These are phyloP conservation scores for Colletotrichum tofieldiae DNA, from an alignment of 2,329 filamentous ascomycete genomes.

Conservation along the genomic window DNA sequence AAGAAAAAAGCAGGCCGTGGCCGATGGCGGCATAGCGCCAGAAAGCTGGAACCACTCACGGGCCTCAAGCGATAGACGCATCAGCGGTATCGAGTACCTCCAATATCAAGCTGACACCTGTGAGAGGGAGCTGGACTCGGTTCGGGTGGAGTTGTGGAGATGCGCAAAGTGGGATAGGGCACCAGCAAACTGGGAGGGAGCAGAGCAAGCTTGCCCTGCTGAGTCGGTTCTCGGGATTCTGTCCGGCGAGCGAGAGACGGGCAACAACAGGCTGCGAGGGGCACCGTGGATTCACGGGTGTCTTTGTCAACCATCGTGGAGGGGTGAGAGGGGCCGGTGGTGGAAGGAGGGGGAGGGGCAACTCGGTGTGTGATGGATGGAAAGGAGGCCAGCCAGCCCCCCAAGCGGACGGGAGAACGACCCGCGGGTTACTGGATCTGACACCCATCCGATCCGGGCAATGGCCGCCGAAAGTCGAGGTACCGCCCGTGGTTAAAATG, in stretches of 20 bases:
- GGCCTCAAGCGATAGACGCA: not conserved
- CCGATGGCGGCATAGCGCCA: not conserved
- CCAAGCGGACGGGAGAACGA: not conserved
- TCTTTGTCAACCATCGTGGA: not conserved
- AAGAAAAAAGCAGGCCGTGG: not conserved
- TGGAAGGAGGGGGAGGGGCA: conserved; percentile 30
- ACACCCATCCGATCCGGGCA: conserved; percentile 37
- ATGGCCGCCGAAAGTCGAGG: conserved; percentile 26
- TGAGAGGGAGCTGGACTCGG: not conserved
- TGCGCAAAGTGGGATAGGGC: not conserved
- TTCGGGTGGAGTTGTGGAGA: conserved; percentile 23
- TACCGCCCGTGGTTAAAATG: conserved; percentile 27
- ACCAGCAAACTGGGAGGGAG: not conserved
- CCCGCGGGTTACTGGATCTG: not conserved
- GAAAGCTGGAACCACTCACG: not conserved
- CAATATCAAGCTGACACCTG: not conserved
- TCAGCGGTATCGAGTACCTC: conserved; percentile 3
- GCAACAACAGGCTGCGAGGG: not conserved
- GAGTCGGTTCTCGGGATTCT: conserved; percentile 29
- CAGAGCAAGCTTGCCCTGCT: not conserved
- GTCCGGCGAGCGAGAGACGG: conserved; percentile 25
- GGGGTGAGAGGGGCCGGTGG: not conserved
- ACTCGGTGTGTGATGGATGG: not conserved
- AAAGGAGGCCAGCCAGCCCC: too few species aligned
- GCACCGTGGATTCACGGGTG: too few species aligned